Percentiles rank a stretch among this genome's conserved stretches.
phyloP scores from a whole-genome alignment of 257 asterid species.

The Lithospermum erythrorhizon region DNA sequence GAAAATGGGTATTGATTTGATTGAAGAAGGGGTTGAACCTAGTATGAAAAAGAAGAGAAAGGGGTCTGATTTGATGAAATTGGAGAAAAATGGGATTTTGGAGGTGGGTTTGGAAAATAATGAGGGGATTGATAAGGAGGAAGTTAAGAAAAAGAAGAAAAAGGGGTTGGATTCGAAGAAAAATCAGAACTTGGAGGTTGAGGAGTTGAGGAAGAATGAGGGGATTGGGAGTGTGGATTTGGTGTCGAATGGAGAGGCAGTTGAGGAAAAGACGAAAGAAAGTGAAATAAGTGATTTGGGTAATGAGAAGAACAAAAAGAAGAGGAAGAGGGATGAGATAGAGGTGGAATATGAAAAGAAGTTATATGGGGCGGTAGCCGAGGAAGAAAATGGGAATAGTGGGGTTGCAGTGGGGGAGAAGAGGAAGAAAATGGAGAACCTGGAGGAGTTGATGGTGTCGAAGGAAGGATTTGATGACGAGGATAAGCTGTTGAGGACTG shows the following conservation, averaged over 20 bases:
- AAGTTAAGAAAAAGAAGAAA: background rate
- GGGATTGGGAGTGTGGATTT: too few species aligned
- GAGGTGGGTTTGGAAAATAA: background rate
- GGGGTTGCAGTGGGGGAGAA: slow-evolving; percentile 51
- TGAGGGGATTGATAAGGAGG: background rate
- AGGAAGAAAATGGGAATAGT: slow-evolving; percentile 20
- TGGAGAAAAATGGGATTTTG: background rate
- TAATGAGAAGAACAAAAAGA: slow-evolving; percentile 35
- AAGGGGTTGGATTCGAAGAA: slow-evolving; percentile 5
- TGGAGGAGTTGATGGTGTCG: slow-evolving; percentile 61
- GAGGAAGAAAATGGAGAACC: slow-evolving; percentile 78
- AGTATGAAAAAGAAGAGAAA: slow-evolving; percentile 24
- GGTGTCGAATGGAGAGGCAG: too few species aligned
- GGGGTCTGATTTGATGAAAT: slow-evolving; percentile 5
- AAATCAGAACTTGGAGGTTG: too few species aligned
- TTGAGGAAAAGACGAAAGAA: slow-evolving; percentile 1
- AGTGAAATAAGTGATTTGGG: slow-evolving; percentile 6
- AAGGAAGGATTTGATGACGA: slow-evolving; percentile 94
- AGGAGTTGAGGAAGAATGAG: too few species aligned
- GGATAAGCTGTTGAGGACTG: slow-evolving; percentile 69
- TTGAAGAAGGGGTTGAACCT: slow-evolving; percentile 12
- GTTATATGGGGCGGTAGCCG: slow-evolving; percentile 35
- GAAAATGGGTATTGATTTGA: slow-evolving; percentile 15
- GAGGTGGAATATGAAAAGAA: slow-evolving; percentile 76
- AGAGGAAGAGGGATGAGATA: slow-evolving; percentile 91